Conservation (phyloP, 352 stramenopile species). For the Phytophthora podocarpi region DNA sequence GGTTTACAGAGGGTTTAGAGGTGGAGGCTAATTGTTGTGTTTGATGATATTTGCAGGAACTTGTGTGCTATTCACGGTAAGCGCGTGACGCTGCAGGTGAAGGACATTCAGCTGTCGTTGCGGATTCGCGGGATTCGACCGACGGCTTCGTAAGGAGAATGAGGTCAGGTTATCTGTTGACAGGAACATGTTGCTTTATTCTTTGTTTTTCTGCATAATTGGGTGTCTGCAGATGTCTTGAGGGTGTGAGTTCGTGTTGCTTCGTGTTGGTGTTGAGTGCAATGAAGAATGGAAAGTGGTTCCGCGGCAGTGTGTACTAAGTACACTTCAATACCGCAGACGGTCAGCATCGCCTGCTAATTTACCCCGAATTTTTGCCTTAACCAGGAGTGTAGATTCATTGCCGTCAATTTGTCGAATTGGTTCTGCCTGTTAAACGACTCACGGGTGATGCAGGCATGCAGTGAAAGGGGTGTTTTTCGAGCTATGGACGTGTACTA, state of each 20-base stretch:
- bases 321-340: no score
- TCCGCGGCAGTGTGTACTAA: no score
- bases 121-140: conserved; percentile 86
- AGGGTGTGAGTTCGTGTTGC: background rate
- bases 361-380: no score
- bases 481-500: no score
- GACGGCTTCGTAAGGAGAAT: conserved; percentile 28
- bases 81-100: conserved; percentile 95
- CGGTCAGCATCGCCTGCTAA: no score
- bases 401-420: no score
- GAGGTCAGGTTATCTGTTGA: background rate
- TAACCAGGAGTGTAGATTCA: no score
- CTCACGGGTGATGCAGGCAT: no score
- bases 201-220: conserved; percentile 20
- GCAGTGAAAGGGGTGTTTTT: no score
- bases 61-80: conserved; percentile 96
- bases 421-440: no score
- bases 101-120: conserved; percentile 94
- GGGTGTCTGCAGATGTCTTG: background rate
- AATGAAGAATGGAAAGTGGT: conserved; percentile 23
- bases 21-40: no score
- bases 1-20: no score
- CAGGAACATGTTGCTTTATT: conserved; percentile 19
- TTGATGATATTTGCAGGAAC: conserved; percentile 68
- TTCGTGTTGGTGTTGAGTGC: background rate